Evolutionary conservation across 768 basidiomycete genomes (phyloP).

Genomic region (Epithele typhae): DNA sequence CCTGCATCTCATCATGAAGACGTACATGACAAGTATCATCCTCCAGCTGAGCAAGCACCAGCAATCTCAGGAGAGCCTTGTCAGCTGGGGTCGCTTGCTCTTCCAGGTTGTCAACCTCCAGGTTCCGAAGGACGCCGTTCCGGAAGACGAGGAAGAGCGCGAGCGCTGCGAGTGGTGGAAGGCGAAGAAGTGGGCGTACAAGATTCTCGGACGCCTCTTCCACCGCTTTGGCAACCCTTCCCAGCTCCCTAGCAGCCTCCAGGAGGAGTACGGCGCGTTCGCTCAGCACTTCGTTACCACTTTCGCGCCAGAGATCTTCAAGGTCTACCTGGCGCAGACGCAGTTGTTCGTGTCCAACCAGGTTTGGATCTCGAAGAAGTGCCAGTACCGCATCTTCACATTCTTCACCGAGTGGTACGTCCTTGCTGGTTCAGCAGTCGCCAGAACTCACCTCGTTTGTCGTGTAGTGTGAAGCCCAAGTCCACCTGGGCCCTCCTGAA

Average conservation of each 20-base stretch:
- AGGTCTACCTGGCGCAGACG: constrained; percentile 66
- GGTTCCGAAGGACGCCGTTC: constrained; percentile 60
- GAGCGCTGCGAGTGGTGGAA: constrained; percentile 88
- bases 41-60: constrained; percentile 70
- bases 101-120: constrained; percentile 75
- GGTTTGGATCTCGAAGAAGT: constrained; percentile 78
- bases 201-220: constrained; percentile 74
- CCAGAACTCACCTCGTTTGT: neutral
- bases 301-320: constrained; percentile 87
- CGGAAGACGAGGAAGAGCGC: constrained; percentile 69
- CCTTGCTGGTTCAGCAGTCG: neutral
- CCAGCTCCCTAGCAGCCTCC: constrained; percentile 71
- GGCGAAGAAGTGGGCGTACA: constrained; percentile 91
- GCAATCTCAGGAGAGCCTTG: constrained; percentile 67
- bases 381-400: constrained; percentile 76
- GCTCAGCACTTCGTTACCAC: constrained; percentile 70
- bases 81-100: constrained; percentile 84
- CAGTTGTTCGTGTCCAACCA: constrained; percentile 71
- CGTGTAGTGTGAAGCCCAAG: constrained; percentile 79
- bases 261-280: constrained; percentile 65
- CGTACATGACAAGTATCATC: constrained; percentile 81
- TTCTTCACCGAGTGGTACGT: constrained; percentile 87
- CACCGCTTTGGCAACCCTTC: constrained; percentile 87
- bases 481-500: constrained; percentile 88
- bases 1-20: constrained; percentile 82